A percentile compares a stretch with the other conserved stretches of the same genome.
These are phyloP conservation scores for Solanum lycopersicoides DNA, from an alignment of 257 asterid species.

Conservation along the genomic window DNA sequence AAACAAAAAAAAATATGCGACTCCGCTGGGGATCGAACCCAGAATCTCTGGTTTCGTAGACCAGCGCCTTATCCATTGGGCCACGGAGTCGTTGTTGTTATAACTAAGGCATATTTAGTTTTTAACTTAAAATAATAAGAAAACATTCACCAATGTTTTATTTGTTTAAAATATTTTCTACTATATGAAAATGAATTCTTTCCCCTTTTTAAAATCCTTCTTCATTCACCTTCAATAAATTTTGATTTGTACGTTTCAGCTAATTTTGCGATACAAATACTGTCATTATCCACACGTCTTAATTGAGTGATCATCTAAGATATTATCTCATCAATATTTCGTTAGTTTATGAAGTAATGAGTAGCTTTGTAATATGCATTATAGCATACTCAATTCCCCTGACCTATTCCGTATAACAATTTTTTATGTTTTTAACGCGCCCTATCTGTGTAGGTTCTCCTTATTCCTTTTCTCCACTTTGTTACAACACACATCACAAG, in stretches of 20 bases:
- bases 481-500: not conserved
- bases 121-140: too few species aligned
- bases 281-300: not conserved
- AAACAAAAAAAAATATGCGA: not conserved
- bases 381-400: not conserved
- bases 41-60: slow-evolving; percentile 98
- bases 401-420: too few species aligned
- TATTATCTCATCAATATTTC: too few species aligned
- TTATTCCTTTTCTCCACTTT: not conserved
- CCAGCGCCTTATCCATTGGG: slow-evolving; percentile 99
- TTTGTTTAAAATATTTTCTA: too few species aligned
- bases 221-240: too few species aligned
- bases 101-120: rapidly evolving
- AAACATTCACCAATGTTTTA: not conserved
- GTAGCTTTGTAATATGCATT: not conserved
- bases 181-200: too few species aligned
- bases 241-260: too few species aligned
- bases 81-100: slow-evolving; percentile 8
- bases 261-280: too few species aligned
- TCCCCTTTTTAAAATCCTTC: too few species aligned
- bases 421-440: not conserved
- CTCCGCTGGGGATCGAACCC: slow-evolving; percentile 89
- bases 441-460: not conserved
- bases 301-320: not conserved
- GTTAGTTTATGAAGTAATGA: not conserved